Conservation (phyloP, 305 asterid species). For the Salvia sclarea region DNA sequence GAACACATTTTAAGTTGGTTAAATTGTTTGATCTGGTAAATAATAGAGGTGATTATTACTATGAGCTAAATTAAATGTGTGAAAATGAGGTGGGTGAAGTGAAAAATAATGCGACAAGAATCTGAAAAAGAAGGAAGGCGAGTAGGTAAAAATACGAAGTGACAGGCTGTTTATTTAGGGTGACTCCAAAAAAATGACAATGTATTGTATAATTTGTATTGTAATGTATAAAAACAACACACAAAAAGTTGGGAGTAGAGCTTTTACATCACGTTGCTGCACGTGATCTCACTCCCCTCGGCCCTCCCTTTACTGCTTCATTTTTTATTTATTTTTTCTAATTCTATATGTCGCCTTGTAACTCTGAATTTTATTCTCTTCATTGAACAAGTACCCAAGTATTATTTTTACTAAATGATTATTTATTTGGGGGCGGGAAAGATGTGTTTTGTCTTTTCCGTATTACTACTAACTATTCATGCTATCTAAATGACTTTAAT, state of each 20-base stretch:
- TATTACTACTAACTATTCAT: too few species aligned
- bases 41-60: background rate
- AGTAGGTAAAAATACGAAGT: background rate
- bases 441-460: too few species aligned
- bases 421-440: too few species aligned
- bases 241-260: conserved; percentile 10
- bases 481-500: too few species aligned
- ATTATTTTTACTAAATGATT: background rate
- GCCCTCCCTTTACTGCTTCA: background rate
- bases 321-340: background rate
- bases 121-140: background rate
- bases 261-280: conserved; percentile 15
- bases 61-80: background rate
- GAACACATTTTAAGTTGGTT: background rate
- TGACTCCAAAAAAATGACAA: background rate
- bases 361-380: background rate
- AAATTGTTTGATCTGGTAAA: too few species aligned
- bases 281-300: background rate
- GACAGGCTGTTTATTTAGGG: background rate
- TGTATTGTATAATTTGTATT: too few species aligned
- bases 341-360: background rate
- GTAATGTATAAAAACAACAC: conserved; percentile 9
- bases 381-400: background rate
- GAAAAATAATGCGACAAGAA: background rate
- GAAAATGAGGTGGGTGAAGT: background rate